Base-by-base conservation (phyloP, 371 early-diverging fungal species). In the Apophysomyces trapeziformis region DNA sequence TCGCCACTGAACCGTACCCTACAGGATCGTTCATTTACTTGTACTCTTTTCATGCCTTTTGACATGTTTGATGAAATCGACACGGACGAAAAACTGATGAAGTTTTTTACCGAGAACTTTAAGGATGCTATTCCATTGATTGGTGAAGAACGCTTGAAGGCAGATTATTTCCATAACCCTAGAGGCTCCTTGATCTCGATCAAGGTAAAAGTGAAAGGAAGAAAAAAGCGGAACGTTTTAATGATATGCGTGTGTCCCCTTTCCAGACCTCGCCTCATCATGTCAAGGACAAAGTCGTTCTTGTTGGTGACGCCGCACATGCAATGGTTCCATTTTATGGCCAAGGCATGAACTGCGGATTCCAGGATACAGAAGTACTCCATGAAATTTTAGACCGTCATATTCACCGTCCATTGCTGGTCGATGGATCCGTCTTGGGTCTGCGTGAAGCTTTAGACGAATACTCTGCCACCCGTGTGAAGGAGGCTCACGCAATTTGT, bases 251-350 rank as follows among this genome's bases (percentile, higher is more conserved):
- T 47, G 5, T 7, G 11, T 5, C 32, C 32, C 2, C 32, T 43
- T 41, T 18, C 14, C 4, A 89, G 90, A 92, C 95, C 61, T 84
- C 87, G 54, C 98, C 97, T 4, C 94, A 96, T 73, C 87, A 96
- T 65, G 90, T 92, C 77, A 78, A 86, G 50, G 85, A 90, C 61
- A 85, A 83, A 8, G 88, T 83, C 1, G 83, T 98, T 13, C 91
- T 97, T 39, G 71, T 99, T 41, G 99, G 99, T 35, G 99, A 99
- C 73, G 96, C 99, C 0, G 96, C 99, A 0, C 99, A 99, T 71
- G 93, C 95, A 32, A 97, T 97, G 96, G 98, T 99, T 0, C 99
- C 99, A 6, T 99, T 99, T 70, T 98, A 93, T 57, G 95, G 93
- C 6, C 93, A 96, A 69, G 99, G 99, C 4, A 96, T 99, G 98